Base-by-base conservation (phyloP, 2,329 filamentous ascomycete genomes). In the Calonectria hongkongensis region DNA sequence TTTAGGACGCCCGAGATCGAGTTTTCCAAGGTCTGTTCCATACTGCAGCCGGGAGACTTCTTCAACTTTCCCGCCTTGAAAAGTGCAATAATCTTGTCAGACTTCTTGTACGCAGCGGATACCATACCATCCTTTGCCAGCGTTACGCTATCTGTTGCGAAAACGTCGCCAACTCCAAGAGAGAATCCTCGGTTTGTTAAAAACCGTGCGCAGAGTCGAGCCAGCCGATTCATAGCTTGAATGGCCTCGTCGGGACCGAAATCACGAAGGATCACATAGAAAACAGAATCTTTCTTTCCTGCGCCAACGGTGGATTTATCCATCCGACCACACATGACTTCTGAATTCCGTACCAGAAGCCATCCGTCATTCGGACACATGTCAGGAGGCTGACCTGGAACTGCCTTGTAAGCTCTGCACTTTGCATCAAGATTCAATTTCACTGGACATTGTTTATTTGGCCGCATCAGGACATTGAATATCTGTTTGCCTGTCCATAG, bases 401-500 rank as follows among this genome's bases (percentile, higher is more conserved):
- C 1, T 4, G 89, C 85, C 86, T 91, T 91, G 83, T 94, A 98
- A 70, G 95, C 91, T 88, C 94, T 94, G 84, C 96, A 97, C 79
- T 96, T 95, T 51, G 96, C 96, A 80, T 99, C 97, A 12, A 99
- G 88, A 80, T 99, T 99, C 78, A 99, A 92, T 75, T 94, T 88
- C 25, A 98, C 94, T 1, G 92, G 91, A 3, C 92, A 95, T n/a
- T 93, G 84, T 78, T 93, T 94, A 84, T 98, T 98, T 3, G 97
- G 96, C 36, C 94, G 91, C 93, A 99, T 91, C 62, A 98, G 87
- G 60, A 98, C 89, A 82, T 94, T 98, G 87, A 98, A 98, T 1
- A 98, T 89, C 81, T 98, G 97, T 84, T 99, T 99, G 75, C 97
- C 97, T 0, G 97, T 99, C 97, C 97, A 99, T 27, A 98, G 87